Base-by-base conservation (phyloP, 805 yeast species). In the Saccharomycopsis synnaedendra region DNA sequence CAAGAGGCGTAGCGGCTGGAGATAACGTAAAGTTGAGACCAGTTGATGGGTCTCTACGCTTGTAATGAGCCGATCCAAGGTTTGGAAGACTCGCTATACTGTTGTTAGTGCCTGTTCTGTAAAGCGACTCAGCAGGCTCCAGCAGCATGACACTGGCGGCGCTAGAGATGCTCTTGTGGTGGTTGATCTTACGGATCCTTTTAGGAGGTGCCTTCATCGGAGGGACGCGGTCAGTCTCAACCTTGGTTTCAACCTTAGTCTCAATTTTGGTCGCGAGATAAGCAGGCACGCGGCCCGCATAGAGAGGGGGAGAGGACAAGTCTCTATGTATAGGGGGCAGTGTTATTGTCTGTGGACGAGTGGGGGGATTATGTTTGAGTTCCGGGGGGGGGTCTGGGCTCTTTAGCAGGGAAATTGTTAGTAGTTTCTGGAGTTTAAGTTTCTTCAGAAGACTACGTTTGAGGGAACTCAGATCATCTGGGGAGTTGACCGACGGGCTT, bases 11-110 rank as follows among this genome's bases (percentile, higher is more conserved):
- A 19, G 19, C 19, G 19, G 19, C 19, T 19, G 8, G 10, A 45
- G 46, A 32, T 40, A 42, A 6, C 9, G 10, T 8, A 41, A 11
- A n/a, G 41, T 48, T 31, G 34, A 5, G 10, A 9, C n/a, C 29
- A 39, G 19, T 42, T 42, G 30, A 8, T 27, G 31, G 7, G 10
- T 42, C 36, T 31, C 19, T 9, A n/a, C 32, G 33, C 38, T 46
- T 39, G 27, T 27, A 47, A 38, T 49, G 28, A 30, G 49, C 38
- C 29, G 42, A 40, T 28, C 31, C 41, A 6, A 50, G 43, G 39
- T 50, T 50, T 35, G 53, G 53, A 36, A 50, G 44, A 41, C 51
- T 47, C 2, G 45, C 8, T 6, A 47, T 47, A 28, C 42, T 34
- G 32, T 28, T 19, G 38, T 50, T 50, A n/a, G 51, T 50, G 11